Conservation (phyloP, 768 basidiomycete genomes). For the Lactarius deliciosus region DNA sequence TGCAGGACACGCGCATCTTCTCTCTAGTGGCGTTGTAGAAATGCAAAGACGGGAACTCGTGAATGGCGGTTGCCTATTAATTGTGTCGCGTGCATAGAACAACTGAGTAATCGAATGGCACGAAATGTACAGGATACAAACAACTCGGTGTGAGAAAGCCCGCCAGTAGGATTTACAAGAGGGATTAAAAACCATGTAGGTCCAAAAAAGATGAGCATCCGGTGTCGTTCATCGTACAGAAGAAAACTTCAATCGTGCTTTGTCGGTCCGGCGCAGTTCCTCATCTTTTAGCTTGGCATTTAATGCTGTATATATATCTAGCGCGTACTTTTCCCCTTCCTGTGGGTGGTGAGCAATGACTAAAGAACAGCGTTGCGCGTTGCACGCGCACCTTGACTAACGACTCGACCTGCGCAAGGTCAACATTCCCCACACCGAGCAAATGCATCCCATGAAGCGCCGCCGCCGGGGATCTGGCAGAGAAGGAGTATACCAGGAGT, state of each 20-base stretch:
- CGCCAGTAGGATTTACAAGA: background rate
- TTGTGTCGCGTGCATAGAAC: background rate
- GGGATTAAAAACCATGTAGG: background rate
- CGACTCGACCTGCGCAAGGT: slow-evolving; percentile 45
- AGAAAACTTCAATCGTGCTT: slow-evolving; percentile 56
- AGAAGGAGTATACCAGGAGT: slow-evolving; percentile 64
- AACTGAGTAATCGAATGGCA: background rate
- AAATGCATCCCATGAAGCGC: slow-evolving; percentile 62
- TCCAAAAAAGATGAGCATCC: background rate
- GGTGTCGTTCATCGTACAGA: slow-evolving; percentile 16
- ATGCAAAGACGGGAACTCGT: background rate
- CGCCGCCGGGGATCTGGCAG: slow-evolving; percentile 37
- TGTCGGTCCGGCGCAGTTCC: slow-evolving; percentile 56
- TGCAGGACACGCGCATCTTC: no score
- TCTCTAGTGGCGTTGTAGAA: background rate
- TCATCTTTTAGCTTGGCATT: slow-evolving; percentile 67
- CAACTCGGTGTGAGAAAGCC: background rate
- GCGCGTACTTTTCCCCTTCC: slow-evolving; percentile 68
- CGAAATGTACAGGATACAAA: background rate
- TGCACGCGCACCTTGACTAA: slow-evolving; percentile 52
- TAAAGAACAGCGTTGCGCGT: background rate
- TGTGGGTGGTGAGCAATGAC: slow-evolving; percentile 33
- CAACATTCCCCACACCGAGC: slow-evolving; percentile 61
- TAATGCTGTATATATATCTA: slow-evolving; percentile 53
- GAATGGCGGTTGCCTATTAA: background rate